A percentile compares a stretch with the other conserved stretches of the same genome.
Evolutionary conservation across 2,329 filamentous ascomycete species (phyloP).

Genomic region (Fusarium oligoseptatum): DNA sequence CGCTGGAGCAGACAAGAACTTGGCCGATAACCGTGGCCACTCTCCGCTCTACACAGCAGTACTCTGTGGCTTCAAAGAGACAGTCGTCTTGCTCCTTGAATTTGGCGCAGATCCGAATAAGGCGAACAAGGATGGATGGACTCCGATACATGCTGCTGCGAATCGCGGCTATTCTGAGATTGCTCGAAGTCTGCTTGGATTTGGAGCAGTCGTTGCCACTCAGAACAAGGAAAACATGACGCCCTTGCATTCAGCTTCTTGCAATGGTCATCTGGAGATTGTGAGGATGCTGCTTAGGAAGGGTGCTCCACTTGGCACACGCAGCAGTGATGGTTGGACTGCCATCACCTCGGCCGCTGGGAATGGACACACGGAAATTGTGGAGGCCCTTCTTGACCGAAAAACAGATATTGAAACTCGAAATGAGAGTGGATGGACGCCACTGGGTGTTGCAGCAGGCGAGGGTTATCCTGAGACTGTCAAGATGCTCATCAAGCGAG

Average conservation of each 20-base stretch:
- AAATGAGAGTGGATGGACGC: neutral
- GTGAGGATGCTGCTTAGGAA: slow-evolving; percentile 1
- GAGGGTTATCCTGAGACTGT: neutral
- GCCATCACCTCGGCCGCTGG: neutral
- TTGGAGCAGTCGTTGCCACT: neutral
- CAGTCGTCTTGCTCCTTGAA: neutral
- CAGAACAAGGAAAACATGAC: slow-evolving; percentile 2
- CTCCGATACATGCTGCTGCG: neutral
- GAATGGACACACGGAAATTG: neutral
- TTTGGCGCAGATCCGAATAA: neutral
- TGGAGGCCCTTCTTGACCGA: neutral
- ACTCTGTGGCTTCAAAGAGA: slow-evolving; percentile 2
- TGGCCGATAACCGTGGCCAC: neutral
- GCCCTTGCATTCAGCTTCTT: neutral
- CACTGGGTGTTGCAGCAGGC: neutral
- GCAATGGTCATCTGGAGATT: neutral
- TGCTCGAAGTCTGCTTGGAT: neutral
- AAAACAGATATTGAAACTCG: neutral
- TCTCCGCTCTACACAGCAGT: neutral
- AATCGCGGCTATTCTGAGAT: slow-evolving; percentile 3
- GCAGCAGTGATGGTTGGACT: neutral
- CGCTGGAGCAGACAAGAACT: slow-evolving; percentile 1
- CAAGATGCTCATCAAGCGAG: slow-evolving; percentile 1
- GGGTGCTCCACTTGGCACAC: neutral
- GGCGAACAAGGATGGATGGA: slow-evolving; percentile 5